These are phyloP conservation scores for Poa annua DNA, from an alignment of 176 grass and related monocot species.

Conservation along the genomic window DNA sequence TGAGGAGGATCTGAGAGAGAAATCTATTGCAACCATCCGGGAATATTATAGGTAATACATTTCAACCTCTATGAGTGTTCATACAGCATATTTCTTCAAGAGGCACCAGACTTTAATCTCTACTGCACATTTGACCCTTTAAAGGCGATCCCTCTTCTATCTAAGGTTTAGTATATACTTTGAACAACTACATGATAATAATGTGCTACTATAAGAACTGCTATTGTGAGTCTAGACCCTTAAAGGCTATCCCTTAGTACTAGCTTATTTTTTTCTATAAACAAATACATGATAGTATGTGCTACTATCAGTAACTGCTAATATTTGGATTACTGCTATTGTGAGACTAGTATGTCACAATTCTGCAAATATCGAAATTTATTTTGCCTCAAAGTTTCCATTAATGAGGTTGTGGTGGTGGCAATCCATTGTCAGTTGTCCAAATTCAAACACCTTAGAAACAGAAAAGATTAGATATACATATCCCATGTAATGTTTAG, in stretches of 20 bases:
- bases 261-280: too few relatives aligned
- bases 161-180: constrained; percentile 10
- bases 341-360: not conserved
- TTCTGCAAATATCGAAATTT: not conserved
- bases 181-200: constrained; percentile 28
- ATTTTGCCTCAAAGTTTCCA: not conserved
- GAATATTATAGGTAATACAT: constrained; percentile 86
- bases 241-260: too few relatives aligned
- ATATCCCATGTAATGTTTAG: not conserved
- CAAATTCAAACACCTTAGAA: constrained; percentile 13
- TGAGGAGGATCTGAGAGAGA: constrained; percentile 67
- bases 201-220: not conserved
- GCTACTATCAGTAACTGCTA: not conserved
- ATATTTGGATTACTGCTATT: not conserved
- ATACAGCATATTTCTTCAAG: not conserved
- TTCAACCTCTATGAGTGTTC: constrained; percentile 1
- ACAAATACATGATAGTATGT: constrained; percentile 25
- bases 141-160: not conserved
- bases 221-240: not conserved
- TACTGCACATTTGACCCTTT: not conserved
- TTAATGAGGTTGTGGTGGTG: not conserved
- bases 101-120: not conserved
- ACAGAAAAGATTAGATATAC: not conserved
- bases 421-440: not conserved
- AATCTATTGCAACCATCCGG: constrained; percentile 75